Evolutionary conservation across 768 basidiomycete species (phyloP).

Genomic region (Boletellus ananas): DNA sequence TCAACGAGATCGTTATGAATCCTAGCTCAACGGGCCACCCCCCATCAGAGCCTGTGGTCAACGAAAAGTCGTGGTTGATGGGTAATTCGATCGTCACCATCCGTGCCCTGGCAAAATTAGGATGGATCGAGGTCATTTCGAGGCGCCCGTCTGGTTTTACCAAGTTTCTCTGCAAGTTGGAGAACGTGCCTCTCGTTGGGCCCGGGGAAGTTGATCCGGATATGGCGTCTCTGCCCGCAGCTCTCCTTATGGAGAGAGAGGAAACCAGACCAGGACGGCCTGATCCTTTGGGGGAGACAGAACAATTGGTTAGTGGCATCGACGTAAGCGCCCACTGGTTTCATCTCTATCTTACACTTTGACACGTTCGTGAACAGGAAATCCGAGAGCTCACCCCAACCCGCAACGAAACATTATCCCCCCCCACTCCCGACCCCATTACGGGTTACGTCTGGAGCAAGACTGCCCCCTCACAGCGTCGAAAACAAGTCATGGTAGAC

Average conservation of each 20-base stretch:
- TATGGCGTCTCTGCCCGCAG: slow-evolving; percentile 62
- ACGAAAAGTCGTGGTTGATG: slow-evolving; percentile 79
- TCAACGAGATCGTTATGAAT: slow-evolving; percentile 77
- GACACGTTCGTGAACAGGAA: slow-evolving; percentile 17
- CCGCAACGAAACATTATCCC: slow-evolving; percentile 7
- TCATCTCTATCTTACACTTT: slow-evolving; percentile 1
- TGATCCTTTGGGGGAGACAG: slow-evolving; percentile 20
- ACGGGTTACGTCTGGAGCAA: slow-evolving; percentile 88
- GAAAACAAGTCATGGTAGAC: slow-evolving; percentile 81
- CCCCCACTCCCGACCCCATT: slow-evolving; percentile 60
- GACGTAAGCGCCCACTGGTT: slow-evolving; percentile 11
- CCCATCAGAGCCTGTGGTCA: slow-evolving; percentile 38
- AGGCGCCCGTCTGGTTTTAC: slow-evolving; percentile 88
- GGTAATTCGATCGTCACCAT: slow-evolving; percentile 86
- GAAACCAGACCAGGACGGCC: slow-evolving; percentile 32
- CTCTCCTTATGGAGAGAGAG: slow-evolving; percentile 67
- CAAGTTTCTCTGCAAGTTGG: slow-evolving; percentile 76
- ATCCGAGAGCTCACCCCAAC: slow-evolving; percentile 13
- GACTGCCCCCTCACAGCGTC: slow-evolving; percentile 81
- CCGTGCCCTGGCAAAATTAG: slow-evolving; percentile 62
- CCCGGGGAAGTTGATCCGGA: slow-evolving; percentile 85
- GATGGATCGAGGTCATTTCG: slow-evolving; percentile 86
- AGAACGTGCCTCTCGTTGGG: slow-evolving; percentile 84
- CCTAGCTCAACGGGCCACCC: slow-evolving; percentile 34
- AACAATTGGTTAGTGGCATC: background rate